Base-by-base conservation (phyloP, 2,329 filamentous ascomycete genomes). In the Arthrobotrys conoides region DNA sequence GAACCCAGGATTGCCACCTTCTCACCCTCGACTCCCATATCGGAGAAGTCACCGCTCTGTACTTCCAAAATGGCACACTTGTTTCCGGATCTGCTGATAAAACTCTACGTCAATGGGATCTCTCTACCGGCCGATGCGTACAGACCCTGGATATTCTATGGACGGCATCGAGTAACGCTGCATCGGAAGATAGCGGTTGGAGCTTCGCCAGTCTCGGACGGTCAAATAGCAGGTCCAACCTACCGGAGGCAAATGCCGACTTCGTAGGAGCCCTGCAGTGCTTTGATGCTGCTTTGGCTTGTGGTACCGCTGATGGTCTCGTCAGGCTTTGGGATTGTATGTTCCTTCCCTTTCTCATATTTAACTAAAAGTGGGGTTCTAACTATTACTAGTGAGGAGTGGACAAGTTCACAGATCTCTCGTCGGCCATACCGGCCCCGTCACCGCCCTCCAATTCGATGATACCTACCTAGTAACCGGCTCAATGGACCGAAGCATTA, bases 51-150 rank as follows among this genome's bases (percentile, higher is more conserved):
- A 98, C 96, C 12, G 95, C 96, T 6, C 87, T 99, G 24, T 91
- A 98, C 85, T 97, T 99, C 86, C 89, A 91, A 76, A 93, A 93
- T 70, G 91, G 97, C 81, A 94, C 93, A 0, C 88, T 99, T 16
- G 94, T 99, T 36, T 99, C 96, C 1, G 96, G 96, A 12, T 98
- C 95, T 6, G 92, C 96, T 0, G 96, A 99, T 86, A 99, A 99
- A 87, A 99, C 96, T 0, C 87, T 99, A 70, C 91, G 96, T 53
- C 96, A 99, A 84, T 99, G 96, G 96, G 96, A 99, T 86, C 88
- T 99, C 63, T 93, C 95, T 82, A 97, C 94, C 84, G 96, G 96
- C n/a, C 92, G 96, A 61, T 98, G 96, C 84, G 93, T 99, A 68
- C 96, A 99, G 85, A 99, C 96, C 1, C 87, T 99, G 61, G 96